phyloP scores from a whole-genome alignment of 495 filamentous ascomycete genomes.

The Sordaria brevicollis region DNA sequence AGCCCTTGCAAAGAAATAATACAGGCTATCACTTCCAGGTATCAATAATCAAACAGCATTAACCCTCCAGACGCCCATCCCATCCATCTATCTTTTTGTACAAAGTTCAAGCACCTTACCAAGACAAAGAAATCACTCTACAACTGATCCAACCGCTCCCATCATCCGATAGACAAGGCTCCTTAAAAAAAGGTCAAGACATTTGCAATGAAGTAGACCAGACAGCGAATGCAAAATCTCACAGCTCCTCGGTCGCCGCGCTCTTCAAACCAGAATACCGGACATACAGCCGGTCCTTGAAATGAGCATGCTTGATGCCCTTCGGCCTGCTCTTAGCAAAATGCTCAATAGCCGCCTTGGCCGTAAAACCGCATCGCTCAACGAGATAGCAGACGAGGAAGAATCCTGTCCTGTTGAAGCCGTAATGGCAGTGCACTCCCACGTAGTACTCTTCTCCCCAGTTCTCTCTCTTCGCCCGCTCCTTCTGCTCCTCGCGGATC shows the following conservation, averaged over 20 bases:
- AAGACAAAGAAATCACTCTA: background rate
- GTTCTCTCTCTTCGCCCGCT: constrained; percentile 27
- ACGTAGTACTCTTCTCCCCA: constrained; percentile 39
- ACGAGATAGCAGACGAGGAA: constrained; percentile 87
- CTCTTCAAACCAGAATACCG: constrained; percentile 43
- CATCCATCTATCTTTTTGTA: background rate
- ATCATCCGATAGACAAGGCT: background rate
- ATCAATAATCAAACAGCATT: background rate
- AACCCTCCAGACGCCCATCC: background rate
- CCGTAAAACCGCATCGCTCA: constrained; percentile 59
- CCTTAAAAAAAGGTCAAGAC: background rate
- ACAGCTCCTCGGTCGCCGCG: background rate
- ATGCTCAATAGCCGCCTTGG: constrained; percentile 70
- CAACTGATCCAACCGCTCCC: background rate
- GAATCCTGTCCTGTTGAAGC: constrained; percentile 86
- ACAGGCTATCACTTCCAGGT: background rate
- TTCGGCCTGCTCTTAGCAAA: constrained; percentile 66
- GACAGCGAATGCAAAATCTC: background rate
- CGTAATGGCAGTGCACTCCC: constrained; percentile 92
- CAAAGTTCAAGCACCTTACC: background rate
- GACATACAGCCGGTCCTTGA: constrained; percentile 76
- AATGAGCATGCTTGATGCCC: constrained; percentile 84
- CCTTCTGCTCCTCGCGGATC: constrained; percentile 42
- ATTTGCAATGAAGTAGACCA: background rate
- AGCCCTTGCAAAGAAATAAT: background rate